Evolutionary conservation across 1,284 basidiomycete genomes (phyloP).

Genomic region (Mycena sp.): DNA sequence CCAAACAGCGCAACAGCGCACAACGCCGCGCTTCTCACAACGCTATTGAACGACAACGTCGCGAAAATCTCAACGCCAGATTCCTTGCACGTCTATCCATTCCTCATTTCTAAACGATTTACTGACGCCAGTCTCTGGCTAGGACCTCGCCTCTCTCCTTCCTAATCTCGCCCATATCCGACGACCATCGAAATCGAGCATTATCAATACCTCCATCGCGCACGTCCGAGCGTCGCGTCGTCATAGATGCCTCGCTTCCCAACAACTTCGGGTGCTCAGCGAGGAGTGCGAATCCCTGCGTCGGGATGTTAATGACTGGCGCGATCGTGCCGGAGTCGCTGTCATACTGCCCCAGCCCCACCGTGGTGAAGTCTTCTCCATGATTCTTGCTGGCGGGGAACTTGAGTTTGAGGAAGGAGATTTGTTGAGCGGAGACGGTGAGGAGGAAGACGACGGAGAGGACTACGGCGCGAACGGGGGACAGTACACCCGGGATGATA

Average conservation of each 20-base stretch:
- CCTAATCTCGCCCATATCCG: slow-evolving; percentile 90
- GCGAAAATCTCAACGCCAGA: slow-evolving; percentile 78
- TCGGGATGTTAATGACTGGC: slow-evolving; percentile 89
- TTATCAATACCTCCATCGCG: slow-evolving; percentile 91
- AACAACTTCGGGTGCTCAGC: slow-evolving; percentile 79
- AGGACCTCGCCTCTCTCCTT: slow-evolving; percentile 88
- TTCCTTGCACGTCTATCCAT: slow-evolving; percentile 13
- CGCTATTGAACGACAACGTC: slow-evolving; percentile 89
- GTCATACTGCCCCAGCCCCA: slow-evolving; percentile 69
- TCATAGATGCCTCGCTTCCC: slow-evolving; percentile 79
- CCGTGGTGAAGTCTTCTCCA: slow-evolving; percentile 72
- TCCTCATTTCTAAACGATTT: background rate
- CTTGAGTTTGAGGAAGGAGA: slow-evolving; percentile 52
- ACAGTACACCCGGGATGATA: too few species aligned
- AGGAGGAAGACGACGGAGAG: slow-evolving; percentile 5
- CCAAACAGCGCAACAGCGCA: slow-evolving; percentile 78
- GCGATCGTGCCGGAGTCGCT: slow-evolving; percentile 67
- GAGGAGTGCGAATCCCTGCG: slow-evolving; percentile 85
- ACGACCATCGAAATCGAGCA: slow-evolving; percentile 91
- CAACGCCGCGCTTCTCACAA: slow-evolving; percentile 95
- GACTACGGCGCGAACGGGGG: too few species aligned
- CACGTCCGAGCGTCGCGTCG: slow-evolving; percentile 84
- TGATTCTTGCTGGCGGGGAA: slow-evolving; percentile 62
- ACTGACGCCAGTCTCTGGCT: background rate
- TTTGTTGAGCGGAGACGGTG: slow-evolving; percentile 7